Conservation (phyloP, 2,329 filamentous ascomycete genomes). For the Colletotrichum plurivorum region DNA sequence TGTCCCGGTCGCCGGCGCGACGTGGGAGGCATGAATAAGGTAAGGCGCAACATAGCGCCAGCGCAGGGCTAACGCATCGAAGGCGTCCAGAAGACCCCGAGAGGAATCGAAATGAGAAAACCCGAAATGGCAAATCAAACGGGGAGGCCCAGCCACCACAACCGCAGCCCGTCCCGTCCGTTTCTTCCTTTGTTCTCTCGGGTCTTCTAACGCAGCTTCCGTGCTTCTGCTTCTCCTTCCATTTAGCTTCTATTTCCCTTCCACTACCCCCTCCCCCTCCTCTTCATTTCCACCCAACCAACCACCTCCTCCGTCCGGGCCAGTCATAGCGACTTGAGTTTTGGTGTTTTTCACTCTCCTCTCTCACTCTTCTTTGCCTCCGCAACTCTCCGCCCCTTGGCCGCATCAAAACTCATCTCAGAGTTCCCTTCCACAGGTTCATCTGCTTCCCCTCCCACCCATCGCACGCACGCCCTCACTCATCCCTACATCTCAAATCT, state of each 20-base stretch:
- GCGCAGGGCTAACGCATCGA: too few species aligned
- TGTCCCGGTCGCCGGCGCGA: conserved; percentile 21
- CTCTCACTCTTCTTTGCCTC: neutral
- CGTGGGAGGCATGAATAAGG: conserved; percentile 24
- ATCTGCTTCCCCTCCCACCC: conserved; percentile 27
- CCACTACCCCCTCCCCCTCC: too few species aligned
- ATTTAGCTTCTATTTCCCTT: neutral
- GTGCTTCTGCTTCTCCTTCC: conserved; percentile 20
- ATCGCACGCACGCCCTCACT: too few species aligned
- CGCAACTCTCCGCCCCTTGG: conserved; percentile 3
- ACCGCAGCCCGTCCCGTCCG: neutral
- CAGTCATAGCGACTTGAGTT: neutral
- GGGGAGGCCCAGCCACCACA: neutral
- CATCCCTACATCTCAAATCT: conserved; percentile 6
- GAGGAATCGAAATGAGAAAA: too few species aligned
- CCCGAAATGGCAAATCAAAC: neutral
- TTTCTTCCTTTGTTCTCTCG: conserved; percentile 38
- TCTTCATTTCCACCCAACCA: too few species aligned
- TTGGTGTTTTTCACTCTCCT: neutral
- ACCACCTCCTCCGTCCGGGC: too few species aligned
- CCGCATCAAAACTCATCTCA: conserved; percentile 18
- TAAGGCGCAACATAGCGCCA: neutral
- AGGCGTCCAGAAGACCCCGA: too few species aligned
- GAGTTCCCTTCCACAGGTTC: conserved; percentile 29
- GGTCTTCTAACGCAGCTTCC: conserved; percentile 27